Percentiles rank a stretch among this genome's conserved stretches.
Evolutionary conservation across 2,329 filamentous ascomycete genomes (phyloP).

Genomic region (Botrytis squamosa): DNA sequence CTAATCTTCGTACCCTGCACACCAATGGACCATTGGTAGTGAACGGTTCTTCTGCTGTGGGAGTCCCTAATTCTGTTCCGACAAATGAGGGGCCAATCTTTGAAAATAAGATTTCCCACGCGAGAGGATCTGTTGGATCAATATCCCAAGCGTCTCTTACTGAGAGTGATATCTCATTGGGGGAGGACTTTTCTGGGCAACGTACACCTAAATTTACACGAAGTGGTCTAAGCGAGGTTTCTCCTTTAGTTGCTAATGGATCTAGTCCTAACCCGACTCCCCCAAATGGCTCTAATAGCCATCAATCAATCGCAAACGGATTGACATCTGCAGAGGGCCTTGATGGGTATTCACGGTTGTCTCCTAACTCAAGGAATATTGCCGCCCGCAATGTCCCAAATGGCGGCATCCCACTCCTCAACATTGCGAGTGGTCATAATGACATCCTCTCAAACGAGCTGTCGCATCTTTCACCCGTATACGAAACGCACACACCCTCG

Average conservation of each 20-base stretch:
- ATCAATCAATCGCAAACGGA: conserved; percentile 27
- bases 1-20: conserved; percentile 34
- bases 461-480: conserved; percentile 66
- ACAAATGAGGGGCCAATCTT: conserved; percentile 31
- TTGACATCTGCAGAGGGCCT: conserved; percentile 26
- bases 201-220: conserved; percentile 33
- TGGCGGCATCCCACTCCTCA: conserved; percentile 37
- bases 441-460: conserved; percentile 35
- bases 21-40: conserved; percentile 36
- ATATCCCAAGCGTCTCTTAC: conserved; percentile 32
- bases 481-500: conserved; percentile 70
- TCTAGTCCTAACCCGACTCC: conserved; percentile 18
- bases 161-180: conserved; percentile 31
- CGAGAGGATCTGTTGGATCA: conserved; percentile 34
- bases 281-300: conserved; percentile 22
- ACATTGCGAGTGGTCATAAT: conserved; percentile 34
- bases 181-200: conserved; percentile 32
- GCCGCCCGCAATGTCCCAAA: conserved; percentile 32
- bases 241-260: conserved; percentile 35
- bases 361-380: conserved; percentile 34
- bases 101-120: conserved; percentile 31
- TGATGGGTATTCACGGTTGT: conserved; percentile 31
- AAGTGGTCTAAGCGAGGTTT: conserved; percentile 24
- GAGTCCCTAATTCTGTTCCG: background rate
- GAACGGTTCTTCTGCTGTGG: conserved; percentile 32